Evolutionary conservation across 306 rosid genomes (phyloP).

Genomic region (Potentilla sterilis): DNA sequence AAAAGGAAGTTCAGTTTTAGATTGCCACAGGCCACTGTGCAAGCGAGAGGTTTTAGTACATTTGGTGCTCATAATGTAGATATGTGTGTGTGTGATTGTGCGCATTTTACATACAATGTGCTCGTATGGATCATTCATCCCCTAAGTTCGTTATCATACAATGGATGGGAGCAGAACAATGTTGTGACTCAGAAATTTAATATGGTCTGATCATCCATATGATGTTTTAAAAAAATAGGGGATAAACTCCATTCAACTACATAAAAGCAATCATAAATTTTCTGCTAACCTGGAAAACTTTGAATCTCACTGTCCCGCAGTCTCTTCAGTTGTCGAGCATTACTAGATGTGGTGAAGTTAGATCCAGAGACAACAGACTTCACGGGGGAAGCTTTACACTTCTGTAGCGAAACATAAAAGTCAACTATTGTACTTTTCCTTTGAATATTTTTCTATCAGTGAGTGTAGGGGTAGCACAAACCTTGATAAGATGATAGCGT

Average conservation of each 20-base stretch:
- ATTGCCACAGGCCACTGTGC: neutral
- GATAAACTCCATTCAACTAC: slow-evolving; percentile 13
- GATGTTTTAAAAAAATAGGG: neutral
- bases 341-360: slow-evolving; percentile 43
- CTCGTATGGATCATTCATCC: neutral
- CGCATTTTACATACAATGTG: neutral
- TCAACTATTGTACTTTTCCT: slow-evolving; percentile 1
- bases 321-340: slow-evolving; percentile 50
- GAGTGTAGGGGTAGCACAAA: slow-evolving; percentile 35
- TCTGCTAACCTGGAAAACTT: slow-evolving; percentile 68
- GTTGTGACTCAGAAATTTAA: neutral
- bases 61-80: neutral
- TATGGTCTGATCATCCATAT: neutral
- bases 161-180: neutral
- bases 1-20: neutral
- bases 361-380: slow-evolving; percentile 44
- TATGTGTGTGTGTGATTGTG: neutral
- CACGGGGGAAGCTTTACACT: slow-evolving; percentile 43
- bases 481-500: slow-evolving; percentile 69
- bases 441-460: neutral
- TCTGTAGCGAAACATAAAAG: slow-evolving; percentile 50
- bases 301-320: slow-evolving; percentile 53
- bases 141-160: neutral
- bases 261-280: slow-evolving; percentile 11
- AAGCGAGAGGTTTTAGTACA: neutral